A percentile compares a stretch with the other conserved stretches of the same genome.
Evolutionary conservation across 78 protist species (phyloP).

Genomic region (Pigoraptor vietnamica): DNA sequence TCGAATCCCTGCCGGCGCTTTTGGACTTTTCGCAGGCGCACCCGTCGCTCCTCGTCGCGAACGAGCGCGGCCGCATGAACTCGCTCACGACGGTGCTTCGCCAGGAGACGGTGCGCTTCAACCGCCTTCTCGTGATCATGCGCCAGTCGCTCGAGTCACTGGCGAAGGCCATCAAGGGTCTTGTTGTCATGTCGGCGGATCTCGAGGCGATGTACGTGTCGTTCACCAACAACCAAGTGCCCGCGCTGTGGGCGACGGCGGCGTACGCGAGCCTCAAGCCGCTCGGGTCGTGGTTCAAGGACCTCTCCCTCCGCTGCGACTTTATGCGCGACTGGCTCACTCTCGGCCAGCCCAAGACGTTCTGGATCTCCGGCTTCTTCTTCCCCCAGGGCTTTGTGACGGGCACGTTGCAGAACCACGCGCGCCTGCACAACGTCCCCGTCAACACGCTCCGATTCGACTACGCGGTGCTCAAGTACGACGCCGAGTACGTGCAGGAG

Average conservation of each 20-base stretch:
- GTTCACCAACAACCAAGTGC: constrained; percentile 51
- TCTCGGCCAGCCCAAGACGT: constrained; percentile 54
- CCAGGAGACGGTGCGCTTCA: constrained; percentile 78
- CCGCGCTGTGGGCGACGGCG: constrained; percentile 33
- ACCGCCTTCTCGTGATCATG: constrained; percentile 49
- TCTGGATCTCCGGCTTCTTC: constrained; percentile 84
- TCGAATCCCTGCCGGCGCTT: constrained; percentile 8
- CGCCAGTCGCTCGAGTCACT: constrained; percentile 35
- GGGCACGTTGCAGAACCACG: constrained; percentile 40
- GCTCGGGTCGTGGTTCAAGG: constrained; percentile 36
- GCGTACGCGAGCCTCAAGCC: constrained; percentile 78
- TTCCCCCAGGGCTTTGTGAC: constrained; percentile 78
- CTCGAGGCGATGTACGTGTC: constrained; percentile 54
- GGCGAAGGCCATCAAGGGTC: constrained; percentile 69
- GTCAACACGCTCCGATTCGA: constrained; percentile 62
- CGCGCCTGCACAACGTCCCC: constrained; percentile 51
- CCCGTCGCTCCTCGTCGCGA: constrained; percentile 34
- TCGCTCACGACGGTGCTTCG: constrained; percentile 70
- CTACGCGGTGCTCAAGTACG: not conserved
- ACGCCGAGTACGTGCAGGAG: not conserved
- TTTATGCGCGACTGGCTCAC: constrained; percentile 63
- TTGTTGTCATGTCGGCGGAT: constrained; percentile 62
- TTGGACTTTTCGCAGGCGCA: constrained; percentile 22
- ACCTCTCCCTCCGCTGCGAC: constrained; percentile 30
- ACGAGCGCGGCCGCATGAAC: constrained; percentile 28